Evolutionary conservation across 2,329 filamentous ascomycete species (phyloP).

Genomic region (Nemania diffusa): DNA sequence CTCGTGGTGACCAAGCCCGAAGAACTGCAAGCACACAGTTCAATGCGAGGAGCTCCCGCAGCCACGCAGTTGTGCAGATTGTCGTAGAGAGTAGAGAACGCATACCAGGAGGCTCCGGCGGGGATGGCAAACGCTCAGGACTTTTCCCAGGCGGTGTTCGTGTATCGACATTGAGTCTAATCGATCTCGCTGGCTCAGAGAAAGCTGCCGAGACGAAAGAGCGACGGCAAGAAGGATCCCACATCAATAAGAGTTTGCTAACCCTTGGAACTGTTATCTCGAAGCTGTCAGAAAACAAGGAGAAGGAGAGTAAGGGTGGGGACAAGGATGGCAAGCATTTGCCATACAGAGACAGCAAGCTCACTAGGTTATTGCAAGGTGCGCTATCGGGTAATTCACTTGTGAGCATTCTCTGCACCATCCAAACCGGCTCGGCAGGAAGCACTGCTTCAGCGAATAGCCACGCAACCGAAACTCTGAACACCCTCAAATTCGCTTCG

Average conservation of each 20-base stretch:
- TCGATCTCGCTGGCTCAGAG: conserved; percentile 95
- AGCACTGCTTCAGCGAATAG: conserved; percentile 76
- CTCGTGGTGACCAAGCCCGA: conserved; percentile 89
- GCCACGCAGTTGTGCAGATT: conserved; percentile 98
- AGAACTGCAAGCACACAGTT: conserved; percentile 95
- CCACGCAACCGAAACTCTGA: conserved; percentile 89
- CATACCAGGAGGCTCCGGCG: conserved; percentile 64
- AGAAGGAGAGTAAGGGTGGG: conserved; percentile 75
- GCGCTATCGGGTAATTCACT: conserved; percentile 93
- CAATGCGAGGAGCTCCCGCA: conserved; percentile 95
- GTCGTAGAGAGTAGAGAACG: conserved; percentile 97
- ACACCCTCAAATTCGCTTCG: conserved; percentile 96
- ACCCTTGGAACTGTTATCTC: conserved; percentile 96
- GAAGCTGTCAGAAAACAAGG: conserved; percentile 87
- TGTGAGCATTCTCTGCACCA: conserved; percentile 96
- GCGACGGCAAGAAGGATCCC: conserved; percentile 90
- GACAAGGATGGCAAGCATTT: conserved; percentile 93
- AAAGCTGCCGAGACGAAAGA: conserved; percentile 96
- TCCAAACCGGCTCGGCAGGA: conserved; percentile 84
- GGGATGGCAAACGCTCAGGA: conserved; percentile 73
- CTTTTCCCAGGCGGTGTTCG: conserved; percentile 88
- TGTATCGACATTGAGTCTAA: conserved; percentile 93
- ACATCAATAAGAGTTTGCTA: conserved; percentile 98
- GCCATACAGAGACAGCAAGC: conserved; percentile 96
- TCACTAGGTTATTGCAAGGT: conserved; percentile 90